Evolutionary conservation across 257 asterid species (phyloP).

Genomic region (Datura wrightii): DNA sequence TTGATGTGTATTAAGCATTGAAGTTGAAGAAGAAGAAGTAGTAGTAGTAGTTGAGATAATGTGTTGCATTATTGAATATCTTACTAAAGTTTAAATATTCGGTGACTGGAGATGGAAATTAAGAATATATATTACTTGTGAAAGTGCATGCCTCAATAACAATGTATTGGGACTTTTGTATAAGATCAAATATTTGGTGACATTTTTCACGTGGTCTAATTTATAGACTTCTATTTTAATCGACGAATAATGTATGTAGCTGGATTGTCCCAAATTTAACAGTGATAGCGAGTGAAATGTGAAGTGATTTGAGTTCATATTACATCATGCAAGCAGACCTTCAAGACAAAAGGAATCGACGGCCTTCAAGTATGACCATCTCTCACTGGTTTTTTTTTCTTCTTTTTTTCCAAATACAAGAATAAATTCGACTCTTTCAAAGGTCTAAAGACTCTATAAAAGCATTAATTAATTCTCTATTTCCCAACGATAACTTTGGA

Average conservation of each 20-base stretch:
- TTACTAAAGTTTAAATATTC: background rate
- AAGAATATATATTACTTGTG: background rate
- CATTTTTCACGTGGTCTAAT: slow-evolving; percentile 23
- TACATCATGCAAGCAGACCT: background rate
- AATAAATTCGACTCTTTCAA: background rate
- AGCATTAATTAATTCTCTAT: background rate
- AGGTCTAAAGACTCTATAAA: background rate
- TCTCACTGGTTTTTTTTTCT: background rate
- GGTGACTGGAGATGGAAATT: background rate
- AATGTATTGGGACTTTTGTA: background rate
- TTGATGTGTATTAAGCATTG: slow-evolving; percentile 31
- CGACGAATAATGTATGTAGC: background rate
- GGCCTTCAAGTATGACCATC: background rate
- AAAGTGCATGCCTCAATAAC: background rate
- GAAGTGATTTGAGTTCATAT: slow-evolving; percentile 6
- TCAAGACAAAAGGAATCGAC: background rate
- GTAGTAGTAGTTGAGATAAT: slow-evolving; percentile 7
- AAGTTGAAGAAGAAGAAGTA: slow-evolving; percentile 30
- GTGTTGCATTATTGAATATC: slow-evolving; percentile 37
- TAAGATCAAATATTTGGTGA: background rate
- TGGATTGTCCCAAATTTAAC: background rate
- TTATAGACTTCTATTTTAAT: background rate
- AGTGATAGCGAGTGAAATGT: background rate
- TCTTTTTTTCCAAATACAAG: background rate
- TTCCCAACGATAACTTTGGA: background rate